Evolutionary conservation across 768 basidiomycete species (phyloP).

Genomic region (Filobasidium wieringae): DNA sequence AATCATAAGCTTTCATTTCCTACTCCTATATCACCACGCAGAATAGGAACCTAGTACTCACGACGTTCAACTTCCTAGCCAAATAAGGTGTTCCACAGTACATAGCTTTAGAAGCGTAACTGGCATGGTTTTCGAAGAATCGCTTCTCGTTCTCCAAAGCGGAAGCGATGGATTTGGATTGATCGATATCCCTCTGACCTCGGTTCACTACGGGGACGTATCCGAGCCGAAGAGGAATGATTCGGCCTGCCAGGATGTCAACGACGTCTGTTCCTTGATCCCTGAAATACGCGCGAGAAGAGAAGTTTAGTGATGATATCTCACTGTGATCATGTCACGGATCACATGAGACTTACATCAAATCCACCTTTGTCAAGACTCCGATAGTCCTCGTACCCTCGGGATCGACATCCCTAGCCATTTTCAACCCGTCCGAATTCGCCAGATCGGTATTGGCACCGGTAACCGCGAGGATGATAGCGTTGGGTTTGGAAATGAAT

Average conservation of each 20-base stretch:
- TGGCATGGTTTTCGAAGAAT: slow-evolving; percentile 88
- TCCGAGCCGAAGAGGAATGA: slow-evolving; percentile 89
- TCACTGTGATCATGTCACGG: not conserved
- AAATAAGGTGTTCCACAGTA: slow-evolving; percentile 96
- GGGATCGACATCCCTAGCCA: slow-evolving; percentile 93
- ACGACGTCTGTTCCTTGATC: slow-evolving; percentile 97
- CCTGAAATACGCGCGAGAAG: slow-evolving; percentile 44
- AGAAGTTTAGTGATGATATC: not conserved
- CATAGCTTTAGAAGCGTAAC: slow-evolving; percentile 84
- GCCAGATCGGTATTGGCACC: slow-evolving; percentile 94
- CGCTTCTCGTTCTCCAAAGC: slow-evolving; percentile 82
- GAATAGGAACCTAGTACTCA: slow-evolving; percentile 38
- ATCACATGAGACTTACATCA: slow-evolving; percentile 58
- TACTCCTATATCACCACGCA: not conserved
- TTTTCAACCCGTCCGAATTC: slow-evolving; percentile 91
- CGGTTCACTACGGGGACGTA: slow-evolving; percentile 99
- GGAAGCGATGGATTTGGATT: slow-evolving; percentile 64
- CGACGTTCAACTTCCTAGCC: slow-evolving; percentile 87
- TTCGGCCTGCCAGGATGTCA: slow-evolving; percentile 91
- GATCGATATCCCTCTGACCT: slow-evolving; percentile 93
- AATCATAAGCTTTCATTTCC: not conserved
- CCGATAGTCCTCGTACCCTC: slow-evolving; percentile 95
- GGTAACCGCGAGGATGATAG: slow-evolving; percentile 92
- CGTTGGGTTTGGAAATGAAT: slow-evolving; percentile 87
- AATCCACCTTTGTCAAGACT: slow-evolving; percentile 93